Conservation (phyloP, 495 filamentous ascomycete genomes). For the Margaritispora aquatica region DNA sequence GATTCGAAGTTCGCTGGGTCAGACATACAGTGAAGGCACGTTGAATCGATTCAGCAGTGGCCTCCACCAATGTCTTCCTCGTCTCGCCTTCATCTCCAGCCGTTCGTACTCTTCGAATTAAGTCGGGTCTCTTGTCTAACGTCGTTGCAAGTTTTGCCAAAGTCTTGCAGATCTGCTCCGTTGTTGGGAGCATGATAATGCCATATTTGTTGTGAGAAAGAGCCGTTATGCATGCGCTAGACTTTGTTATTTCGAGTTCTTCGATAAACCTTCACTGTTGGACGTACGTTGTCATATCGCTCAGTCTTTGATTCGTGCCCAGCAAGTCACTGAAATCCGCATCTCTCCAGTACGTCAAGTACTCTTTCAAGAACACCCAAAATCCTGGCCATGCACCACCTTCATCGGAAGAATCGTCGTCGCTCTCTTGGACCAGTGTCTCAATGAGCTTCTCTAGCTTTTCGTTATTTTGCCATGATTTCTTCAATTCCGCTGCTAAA, state of each 20-base stretch:
- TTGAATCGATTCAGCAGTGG: conserved; percentile 79
- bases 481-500: conserved; percentile 59
- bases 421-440: conserved; percentile 49
- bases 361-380: conserved; percentile 68
- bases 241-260: neutral
- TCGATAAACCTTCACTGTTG: neutral
- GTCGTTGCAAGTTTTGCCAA: conserved; percentile 76
- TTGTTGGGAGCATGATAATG: conserved; percentile 67
- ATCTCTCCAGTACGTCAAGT: conserved; percentile 72
- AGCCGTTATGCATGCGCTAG: conserved; percentile 70
- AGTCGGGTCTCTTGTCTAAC: conserved; percentile 66
- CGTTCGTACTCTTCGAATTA: conserved; percentile 52
- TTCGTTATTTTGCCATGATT: conserved; percentile 43
- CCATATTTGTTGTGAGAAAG: conserved; percentile 74
- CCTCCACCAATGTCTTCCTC: conserved; percentile 70
- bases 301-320: conserved; percentile 67
- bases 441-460: conserved; percentile 47
- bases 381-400: conserved; percentile 70
- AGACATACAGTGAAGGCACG: conserved; percentile 88
- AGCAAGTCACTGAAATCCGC: conserved; percentile 69
- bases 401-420: conserved; percentile 44
- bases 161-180: conserved; percentile 67
- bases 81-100: conserved; percentile 34
- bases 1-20: conserved; percentile 65
- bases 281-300: conserved; percentile 62